These are phyloP conservation scores for Coniochaeta sp. DNA, from an alignment of 2,329 filamentous ascomycete genomes.

Conservation along the genomic window DNA sequence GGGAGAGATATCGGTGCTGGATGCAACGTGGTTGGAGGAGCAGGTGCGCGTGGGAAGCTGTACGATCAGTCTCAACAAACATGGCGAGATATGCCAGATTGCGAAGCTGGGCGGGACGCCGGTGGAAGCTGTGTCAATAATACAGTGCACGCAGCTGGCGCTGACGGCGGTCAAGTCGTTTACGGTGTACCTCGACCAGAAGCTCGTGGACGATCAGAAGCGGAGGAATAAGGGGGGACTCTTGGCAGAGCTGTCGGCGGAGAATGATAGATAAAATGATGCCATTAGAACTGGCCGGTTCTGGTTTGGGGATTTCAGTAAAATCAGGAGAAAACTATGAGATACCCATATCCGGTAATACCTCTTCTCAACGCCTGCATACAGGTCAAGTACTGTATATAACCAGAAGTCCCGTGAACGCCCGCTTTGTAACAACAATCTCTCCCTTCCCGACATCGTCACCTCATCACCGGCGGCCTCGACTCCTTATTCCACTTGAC, in stretches of 20 bases:
- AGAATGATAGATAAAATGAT: slow-evolving; percentile 66
- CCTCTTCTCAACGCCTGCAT: not conserved
- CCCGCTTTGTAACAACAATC: slow-evolving; percentile 3
- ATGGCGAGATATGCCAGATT: slow-evolving; percentile 86
- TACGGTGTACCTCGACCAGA: slow-evolving; percentile 64
- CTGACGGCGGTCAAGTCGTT: slow-evolving; percentile 76
- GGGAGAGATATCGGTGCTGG: slow-evolving; percentile 64
- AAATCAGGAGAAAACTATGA: slow-evolving; percentile 14
- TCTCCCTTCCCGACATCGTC: slow-evolving; percentile 20
- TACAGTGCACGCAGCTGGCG: slow-evolving; percentile 70
- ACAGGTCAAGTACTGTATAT: no score
- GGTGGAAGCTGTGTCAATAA: slow-evolving; percentile 69
- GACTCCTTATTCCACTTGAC: slow-evolving; percentile 97
- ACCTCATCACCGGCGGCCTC: slow-evolving; percentile 88
- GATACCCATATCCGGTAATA: slow-evolving; percentile 26
- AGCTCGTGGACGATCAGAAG: slow-evolving; percentile 71
- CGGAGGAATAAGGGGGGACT: slow-evolving; percentile 71
- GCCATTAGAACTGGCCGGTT: slow-evolving; percentile 4
- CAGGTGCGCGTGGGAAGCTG: slow-evolving; percentile 66
- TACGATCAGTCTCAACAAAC: slow-evolving; percentile 79
- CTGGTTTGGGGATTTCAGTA: slow-evolving; percentile 2
- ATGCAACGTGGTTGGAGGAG: slow-evolving; percentile 69
- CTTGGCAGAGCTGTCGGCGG: slow-evolving; percentile 69
- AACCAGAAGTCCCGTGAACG: not conserved
- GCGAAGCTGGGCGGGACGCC: slow-evolving; percentile 82